phyloP scores from a whole-genome alignment of 345 rosid genomes.

The Clausena lansium region DNA sequence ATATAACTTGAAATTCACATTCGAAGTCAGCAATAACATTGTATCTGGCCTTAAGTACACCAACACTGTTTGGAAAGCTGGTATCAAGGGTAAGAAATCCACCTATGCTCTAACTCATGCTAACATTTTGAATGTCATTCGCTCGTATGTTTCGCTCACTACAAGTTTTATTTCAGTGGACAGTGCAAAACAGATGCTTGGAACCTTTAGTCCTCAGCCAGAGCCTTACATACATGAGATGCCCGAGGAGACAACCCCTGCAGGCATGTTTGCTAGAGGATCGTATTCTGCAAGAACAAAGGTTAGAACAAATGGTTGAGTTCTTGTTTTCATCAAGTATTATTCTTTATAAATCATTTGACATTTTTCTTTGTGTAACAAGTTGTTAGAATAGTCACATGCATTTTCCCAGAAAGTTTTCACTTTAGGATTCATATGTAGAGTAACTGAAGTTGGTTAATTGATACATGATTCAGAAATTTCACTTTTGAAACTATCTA shows the following conservation, averaged over 20 bases:
- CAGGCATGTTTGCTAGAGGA: constrained; percentile 76
- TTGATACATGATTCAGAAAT: neutral
- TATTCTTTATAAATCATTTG: neutral
- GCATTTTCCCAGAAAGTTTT: neutral
- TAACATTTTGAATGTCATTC: neutral
- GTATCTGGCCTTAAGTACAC: constrained; percentile 81
- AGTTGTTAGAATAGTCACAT: neutral
- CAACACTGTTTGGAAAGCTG: constrained; percentile 77
- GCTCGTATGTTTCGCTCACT: neutral
- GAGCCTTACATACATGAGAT: constrained; percentile 64
- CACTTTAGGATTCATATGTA: neutral
- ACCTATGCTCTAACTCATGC: neutral
- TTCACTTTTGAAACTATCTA: neutral
- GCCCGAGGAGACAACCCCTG: constrained; percentile 72
- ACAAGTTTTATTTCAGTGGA: constrained; percentile 45
- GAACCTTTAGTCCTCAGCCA: constrained; percentile 73
- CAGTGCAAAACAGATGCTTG: constrained; percentile 70
- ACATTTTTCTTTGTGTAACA: neutral
- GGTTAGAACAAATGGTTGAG: constrained; percentile 32
- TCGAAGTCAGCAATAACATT: constrained; percentile 73
- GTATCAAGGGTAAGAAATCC: constrained; percentile 50
- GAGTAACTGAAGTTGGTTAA: neutral
- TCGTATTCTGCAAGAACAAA: constrained; percentile 71
- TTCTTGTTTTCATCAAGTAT: neutral
- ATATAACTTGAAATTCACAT: constrained; percentile 58